Base-by-base conservation (phyloP, 306 rosid species). In the Vicia faba region DNA sequence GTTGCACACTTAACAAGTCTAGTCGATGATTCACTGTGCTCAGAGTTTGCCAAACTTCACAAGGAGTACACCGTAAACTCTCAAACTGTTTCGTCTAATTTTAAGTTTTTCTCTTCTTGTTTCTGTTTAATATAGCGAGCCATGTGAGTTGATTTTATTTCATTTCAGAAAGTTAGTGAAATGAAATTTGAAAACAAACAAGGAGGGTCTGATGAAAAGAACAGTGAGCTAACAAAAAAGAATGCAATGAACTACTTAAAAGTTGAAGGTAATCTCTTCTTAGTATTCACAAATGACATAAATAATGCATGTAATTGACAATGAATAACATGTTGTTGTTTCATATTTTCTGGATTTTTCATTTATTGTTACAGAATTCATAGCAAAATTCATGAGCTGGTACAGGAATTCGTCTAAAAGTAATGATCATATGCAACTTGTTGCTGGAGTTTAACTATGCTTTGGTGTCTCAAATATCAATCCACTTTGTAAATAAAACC, bases 1-100 rank as follows among this genome's bases (percentile, higher is more conserved):
- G 83, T 81, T 11, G 73, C 60, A 44, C 85, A 78, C 50, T 68
- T 89, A 53, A 83, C 70, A 31, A 78, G 56, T 66, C 70, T 69
- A 13, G 57, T 83, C 62, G 84, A 78, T 40, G 75, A 75, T 1
- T 71, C 83, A 38, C 73, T 74, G 10, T 69, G 79, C 28, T 36
- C 55, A 11, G 81, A 74, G 26, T 4, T 87, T 53, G 86, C 84
- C 36, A 46, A 73, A 61, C 91, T 92, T 45, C 73, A 78, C 57
- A 72, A 44, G 6, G 88, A 89, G 33, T 87, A 84, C 83, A 80
- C 13, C 0, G 98, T 92, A 84, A 23, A 80, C 40, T 16, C 54
- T 20, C 40, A 45, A 40, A 50, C 44, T 25, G 2, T 23, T 45
- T 12, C n/a, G 8, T 16, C 0, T 64, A 25, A 18, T 2, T 33